Base-by-base conservation (phyloP, 2,329 filamentous ascomycete species). In the Alternaria infectoria region DNA sequence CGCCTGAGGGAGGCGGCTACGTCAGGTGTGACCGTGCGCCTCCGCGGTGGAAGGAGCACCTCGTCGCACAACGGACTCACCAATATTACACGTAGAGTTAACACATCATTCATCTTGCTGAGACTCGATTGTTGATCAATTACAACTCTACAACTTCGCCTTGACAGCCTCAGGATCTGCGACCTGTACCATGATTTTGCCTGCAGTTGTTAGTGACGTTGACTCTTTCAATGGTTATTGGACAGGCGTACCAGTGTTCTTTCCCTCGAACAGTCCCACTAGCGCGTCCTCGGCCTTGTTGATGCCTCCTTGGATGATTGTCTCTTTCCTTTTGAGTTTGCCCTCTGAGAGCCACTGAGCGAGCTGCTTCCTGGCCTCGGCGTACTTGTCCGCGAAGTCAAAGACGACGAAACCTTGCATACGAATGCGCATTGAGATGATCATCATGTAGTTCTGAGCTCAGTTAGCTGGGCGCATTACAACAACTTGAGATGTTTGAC, bases 261-360 rank as follows among this genome's bases (percentile, higher is more conserved):
- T 81, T 44, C 91, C 91, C 52, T 87, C 83, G 75, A 89, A 93
- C 59, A 94, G 79, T 63, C 87, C 85, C 12, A 87, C 78, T 57
- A 93, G 82, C 0, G 86, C 89, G 67, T 87, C 80, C 60, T 91
- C 89, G 2, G 90, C 90, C 36, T 84, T 84, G 61, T 82, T 81
- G 12, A 93, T 79, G 0, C 91, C 91, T n/a, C 91, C 91, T 70
- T 86, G 86, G 64, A 93, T 79, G 61, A 94, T 86, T 3, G 89
- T 90, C 79, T 93, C 90, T 76, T 89, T 89, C 61, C 88, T 82
- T 85, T 91, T 88, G 66, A 94, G 79, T 81, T 80, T 92, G 54
- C 91, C 91, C 75, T 92, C 88, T 2, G 82, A 81, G n/a, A 93
- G 75, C 91, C 91, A 93, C 66, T 86, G 78, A 1, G 85, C 85